phyloP scores from a whole-genome alignment of 257 asterid genomes.

The Nicotiana undulata region DNA sequence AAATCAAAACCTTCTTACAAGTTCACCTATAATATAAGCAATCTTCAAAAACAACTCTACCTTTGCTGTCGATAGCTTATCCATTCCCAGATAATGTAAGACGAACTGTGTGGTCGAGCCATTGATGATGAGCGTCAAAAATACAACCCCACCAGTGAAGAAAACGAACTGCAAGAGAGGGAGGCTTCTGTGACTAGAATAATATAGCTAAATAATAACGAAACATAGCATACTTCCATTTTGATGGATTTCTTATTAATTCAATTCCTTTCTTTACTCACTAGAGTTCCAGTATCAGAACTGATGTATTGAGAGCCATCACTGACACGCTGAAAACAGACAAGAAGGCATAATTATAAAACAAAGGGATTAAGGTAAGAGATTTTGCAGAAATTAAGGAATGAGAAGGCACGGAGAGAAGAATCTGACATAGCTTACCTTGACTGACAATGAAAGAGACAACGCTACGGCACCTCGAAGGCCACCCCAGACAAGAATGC shows the following conservation, averaged over 20 bases:
- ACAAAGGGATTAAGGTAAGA: constrained; percentile 3
- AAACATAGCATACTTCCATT: neutral
- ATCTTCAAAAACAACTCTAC: constrained; percentile 24
- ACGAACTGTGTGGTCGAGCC: constrained; percentile 94
- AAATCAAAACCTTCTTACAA: neutral
- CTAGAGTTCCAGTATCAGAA: constrained; percentile 85
- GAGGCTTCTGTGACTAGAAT: neutral
- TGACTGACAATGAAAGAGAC: constrained; percentile 73
- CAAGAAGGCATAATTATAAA: constrained; percentile 17
- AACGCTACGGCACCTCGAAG: constrained; percentile 94
- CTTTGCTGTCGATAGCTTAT: constrained; percentile 71
- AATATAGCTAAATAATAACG: neutral
- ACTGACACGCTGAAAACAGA: constrained; percentile 70
- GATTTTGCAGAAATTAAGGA: neutral
- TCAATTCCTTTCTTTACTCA: constrained; percentile 23
- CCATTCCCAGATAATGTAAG: constrained; percentile 62
- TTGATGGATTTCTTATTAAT: neutral
- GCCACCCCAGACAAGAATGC: constrained; percentile 89
- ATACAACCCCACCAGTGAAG: constrained; percentile 95
- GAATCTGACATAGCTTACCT: constrained; percentile 38
- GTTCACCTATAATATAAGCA: neutral
- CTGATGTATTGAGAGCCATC: constrained; percentile 50
- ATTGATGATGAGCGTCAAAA: constrained; percentile 84
- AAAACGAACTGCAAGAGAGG: constrained; percentile 76
- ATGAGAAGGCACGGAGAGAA: neutral